Percentiles rank a stretch among this genome's conserved stretches.
Evolutionary conservation across 2,329 filamentous ascomycete genomes (phyloP).

Genomic region (Cladosporium oxysporum): DNA sequence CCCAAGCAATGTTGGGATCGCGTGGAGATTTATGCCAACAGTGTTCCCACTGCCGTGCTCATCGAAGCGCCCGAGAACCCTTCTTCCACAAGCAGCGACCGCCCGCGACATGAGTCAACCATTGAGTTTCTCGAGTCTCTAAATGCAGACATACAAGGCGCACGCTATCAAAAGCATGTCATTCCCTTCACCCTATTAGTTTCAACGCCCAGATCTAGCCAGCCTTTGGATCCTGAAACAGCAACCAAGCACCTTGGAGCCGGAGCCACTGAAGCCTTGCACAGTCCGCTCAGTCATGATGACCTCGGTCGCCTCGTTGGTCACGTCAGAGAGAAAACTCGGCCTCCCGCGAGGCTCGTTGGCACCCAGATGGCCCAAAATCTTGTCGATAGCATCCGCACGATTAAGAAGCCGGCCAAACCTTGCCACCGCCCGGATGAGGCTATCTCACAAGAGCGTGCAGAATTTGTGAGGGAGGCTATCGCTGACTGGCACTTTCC

Average conservation of each 20-base stretch:
- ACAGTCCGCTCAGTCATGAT: conserved; percentile 73
- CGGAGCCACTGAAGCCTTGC: conserved; percentile 83
- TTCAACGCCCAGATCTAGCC: conserved; percentile 12
- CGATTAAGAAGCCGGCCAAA: conserved; percentile 24
- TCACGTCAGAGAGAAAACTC: conserved; percentile 33
- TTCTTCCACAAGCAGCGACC: conserved; percentile 15
- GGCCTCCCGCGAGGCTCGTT: conserved; percentile 31
- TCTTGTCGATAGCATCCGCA: conserved; percentile 33
- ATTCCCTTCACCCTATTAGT: conserved; percentile 30
- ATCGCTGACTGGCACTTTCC: conserved; percentile 85
- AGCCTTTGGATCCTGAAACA: conserved; percentile 17
- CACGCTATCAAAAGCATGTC: conserved; percentile 32
- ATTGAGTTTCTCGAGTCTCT: conserved; percentile 30
- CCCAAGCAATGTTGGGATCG: conserved; percentile 29
- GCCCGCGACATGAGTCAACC: conserved; percentile 9
- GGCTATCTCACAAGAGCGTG: conserved; percentile 64
- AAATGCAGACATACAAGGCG: conserved; percentile 28
- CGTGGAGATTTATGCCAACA: conserved; percentile 30
- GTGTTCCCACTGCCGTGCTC: conserved; percentile 31
- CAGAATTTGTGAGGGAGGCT: conserved; percentile 60
- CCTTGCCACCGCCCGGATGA: conserved; percentile 56
- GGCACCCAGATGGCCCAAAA: conserved; percentile 36
- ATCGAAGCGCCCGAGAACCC: conserved; percentile 26
- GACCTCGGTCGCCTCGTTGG: conserved; percentile 35
- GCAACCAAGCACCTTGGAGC: conserved; percentile 68